These are phyloP conservation scores for Lathyrus oleraceus DNA, from an alignment of 306 rosid species.

Conservation along the genomic window DNA sequence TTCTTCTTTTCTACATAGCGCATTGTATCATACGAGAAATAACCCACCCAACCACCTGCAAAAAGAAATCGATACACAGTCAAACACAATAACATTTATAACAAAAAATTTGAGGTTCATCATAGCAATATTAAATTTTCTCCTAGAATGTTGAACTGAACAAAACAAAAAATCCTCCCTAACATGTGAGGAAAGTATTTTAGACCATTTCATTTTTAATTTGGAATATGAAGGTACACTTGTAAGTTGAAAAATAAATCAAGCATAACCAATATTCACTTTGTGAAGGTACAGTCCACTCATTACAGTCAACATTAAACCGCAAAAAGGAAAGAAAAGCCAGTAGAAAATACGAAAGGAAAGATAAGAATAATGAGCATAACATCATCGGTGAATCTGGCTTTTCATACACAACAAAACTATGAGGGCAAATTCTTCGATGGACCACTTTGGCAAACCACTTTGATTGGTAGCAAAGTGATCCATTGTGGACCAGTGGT, in stretches of 20 bases:
- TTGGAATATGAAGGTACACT: conserved; percentile 11
- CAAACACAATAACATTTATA: conserved; percentile 22
- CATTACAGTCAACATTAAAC: conserved; percentile 2
- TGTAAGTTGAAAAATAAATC: not conserved
- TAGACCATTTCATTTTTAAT: not conserved
- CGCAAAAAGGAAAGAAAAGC: not conserved
- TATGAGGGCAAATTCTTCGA: not conserved
- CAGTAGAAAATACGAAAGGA: not conserved
- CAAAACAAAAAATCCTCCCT: not conserved
- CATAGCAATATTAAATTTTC: conserved; percentile 3
- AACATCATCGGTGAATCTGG: not conserved
- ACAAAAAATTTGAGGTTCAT: conserved; percentile 7
- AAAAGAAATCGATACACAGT: conserved; percentile 21
- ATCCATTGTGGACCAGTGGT: not conserved
- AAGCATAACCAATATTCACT: not conserved
- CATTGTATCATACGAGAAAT: conserved; percentile 93
- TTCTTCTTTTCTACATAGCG: conserved; percentile 94
- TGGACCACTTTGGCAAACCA: not conserved
- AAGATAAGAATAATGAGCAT: not conserved
- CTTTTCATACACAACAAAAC: not conserved
- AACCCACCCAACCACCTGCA: conserved; percentile 97
- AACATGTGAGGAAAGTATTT: not conserved
- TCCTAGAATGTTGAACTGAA: conserved; percentile 1
- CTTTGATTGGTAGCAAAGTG: not conserved
- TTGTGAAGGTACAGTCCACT: not conserved